Evolutionary conservation across 805 yeast species (phyloP).

Genomic region (Candida piceae): DNA sequence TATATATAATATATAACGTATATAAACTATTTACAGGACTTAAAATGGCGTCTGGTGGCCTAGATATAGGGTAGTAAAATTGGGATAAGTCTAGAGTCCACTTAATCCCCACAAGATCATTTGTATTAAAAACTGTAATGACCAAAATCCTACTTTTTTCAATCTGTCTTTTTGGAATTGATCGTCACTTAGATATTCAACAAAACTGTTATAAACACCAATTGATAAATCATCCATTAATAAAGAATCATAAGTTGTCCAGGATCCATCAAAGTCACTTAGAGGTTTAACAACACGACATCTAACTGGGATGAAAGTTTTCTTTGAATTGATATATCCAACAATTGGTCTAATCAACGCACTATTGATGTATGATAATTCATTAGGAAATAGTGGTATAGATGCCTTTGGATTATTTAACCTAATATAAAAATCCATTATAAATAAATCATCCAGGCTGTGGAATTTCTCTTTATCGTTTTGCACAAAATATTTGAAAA

Average conservation of each 20-base stretch:
- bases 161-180: slow-evolving; percentile 66
- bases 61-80: no score
- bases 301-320: slow-evolving; percentile 82
- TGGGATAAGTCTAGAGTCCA: no score
- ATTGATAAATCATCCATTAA: slow-evolving; percentile 88
- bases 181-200: slow-evolving; percentile 82
- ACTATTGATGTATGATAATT: slow-evolving; percentile 83
- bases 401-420: slow-evolving; percentile 83
- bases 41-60: no score
- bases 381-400: slow-evolving; percentile 84
- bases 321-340: slow-evolving; percentile 86
- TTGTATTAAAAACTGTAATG: slow-evolving; percentile 79
- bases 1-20: no score
- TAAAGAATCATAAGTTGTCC: slow-evolving; percentile 91
- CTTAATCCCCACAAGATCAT: slow-evolving; percentile 79
- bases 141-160: slow-evolving; percentile 89
- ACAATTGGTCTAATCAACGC: slow-evolving; percentile 93
- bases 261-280: slow-evolving; percentile 86
- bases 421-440: slow-evolving; percentile 73
- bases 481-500: slow-evolving; percentile 31
- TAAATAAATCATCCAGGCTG: slow-evolving; percentile 34
- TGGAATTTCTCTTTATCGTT: not conserved
- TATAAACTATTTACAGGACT: no score
- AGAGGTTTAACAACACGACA: slow-evolving; percentile 77
- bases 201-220: slow-evolving; percentile 89